Evolutionary conservation across 2,329 filamentous ascomycete species (phyloP).

Genomic region (Aspergillus ruber): DNA sequence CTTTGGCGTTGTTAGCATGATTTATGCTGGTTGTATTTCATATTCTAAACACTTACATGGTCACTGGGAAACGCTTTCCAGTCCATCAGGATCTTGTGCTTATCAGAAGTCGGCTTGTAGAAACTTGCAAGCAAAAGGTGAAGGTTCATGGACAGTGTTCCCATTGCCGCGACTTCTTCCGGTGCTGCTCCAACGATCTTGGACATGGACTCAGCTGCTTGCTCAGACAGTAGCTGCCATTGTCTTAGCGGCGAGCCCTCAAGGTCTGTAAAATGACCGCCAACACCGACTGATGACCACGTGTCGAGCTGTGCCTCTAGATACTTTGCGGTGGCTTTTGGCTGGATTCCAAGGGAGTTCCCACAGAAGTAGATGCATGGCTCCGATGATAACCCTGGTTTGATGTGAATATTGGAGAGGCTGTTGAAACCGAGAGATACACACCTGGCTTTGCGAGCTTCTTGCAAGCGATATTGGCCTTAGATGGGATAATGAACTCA

Average conservation of each 20-base stretch:
- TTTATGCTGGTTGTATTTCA: neutral
- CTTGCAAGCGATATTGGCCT: slow-evolving; percentile 61
- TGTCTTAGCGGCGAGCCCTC: slow-evolving; percentile 60
- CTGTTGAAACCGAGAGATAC: neutral
- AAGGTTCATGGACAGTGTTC: slow-evolving; percentile 73
- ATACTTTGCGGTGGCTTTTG: slow-evolving; percentile 58
- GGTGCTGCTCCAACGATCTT: slow-evolving; percentile 66
- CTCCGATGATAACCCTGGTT: slow-evolving; percentile 28
- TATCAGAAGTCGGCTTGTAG: slow-evolving; percentile 60
- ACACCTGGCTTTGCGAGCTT: slow-evolving; percentile 43
- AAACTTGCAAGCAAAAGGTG: slow-evolving; percentile 77
- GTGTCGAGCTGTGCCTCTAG: slow-evolving; percentile 69
- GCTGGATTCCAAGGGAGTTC: slow-evolving; percentile 81
- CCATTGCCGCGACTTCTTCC: slow-evolving; percentile 77
- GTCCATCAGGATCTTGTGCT: slow-evolving; percentile 73
- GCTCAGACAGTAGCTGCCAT: slow-evolving; percentile 74
- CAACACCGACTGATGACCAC: slow-evolving; percentile 75
- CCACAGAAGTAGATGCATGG: slow-evolving; percentile 70
- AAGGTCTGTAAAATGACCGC: slow-evolving; percentile 69
- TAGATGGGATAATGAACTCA: slow-evolving; percentile 72
- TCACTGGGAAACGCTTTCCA: slow-evolving; percentile 86
- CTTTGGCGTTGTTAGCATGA: slow-evolving; percentile 33
- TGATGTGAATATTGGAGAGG: neutral
- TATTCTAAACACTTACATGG: slow-evolving; percentile 47
- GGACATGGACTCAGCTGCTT: slow-evolving; percentile 62